Base-by-base conservation (phyloP, 208 protist genomes). In the Trypanosoma cruzi region DNA sequence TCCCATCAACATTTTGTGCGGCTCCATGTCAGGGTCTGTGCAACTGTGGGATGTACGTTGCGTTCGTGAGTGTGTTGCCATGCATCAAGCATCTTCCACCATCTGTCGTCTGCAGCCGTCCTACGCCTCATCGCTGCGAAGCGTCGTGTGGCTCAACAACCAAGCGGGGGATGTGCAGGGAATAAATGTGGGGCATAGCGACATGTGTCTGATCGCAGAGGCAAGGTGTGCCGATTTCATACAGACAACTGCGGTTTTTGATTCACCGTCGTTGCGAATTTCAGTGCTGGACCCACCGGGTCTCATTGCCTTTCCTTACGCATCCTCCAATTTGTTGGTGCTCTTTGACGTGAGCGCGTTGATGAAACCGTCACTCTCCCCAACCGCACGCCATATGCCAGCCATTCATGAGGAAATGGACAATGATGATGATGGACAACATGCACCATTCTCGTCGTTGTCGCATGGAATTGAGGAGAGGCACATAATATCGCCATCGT, bases 1-100 rank as follows among this genome's bases (percentile, higher is more conserved):
- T 59, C 57, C 63, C 10, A 8, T 70, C 20, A 73, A 84, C 36
- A 4, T 93, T 1, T n/a, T 90, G 16, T 80, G 72, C 6, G 87
- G 87, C 18, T 68, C 71, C 10, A 73, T 82, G 63, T 73, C 54
- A 49, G 87, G 87, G 22, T 37, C 68, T 20, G 40, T 93, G 0
- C 75, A 79, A 24, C 61, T 93, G 37, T 93, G 87, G 85, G 87
- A 93, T 69, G 61, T 84, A 37, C 79, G 87, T 22, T 82, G 54
- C 34, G 36, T 66, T 11, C 46, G 72, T 24, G 40, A 77, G 20
- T 77, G 62, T 50, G 54, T 88, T 16, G 68, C 73, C 4, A 26
- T 55, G 34, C 70, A 72, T 56, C 57, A 70, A 52, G 71, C 65
- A 26, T 48, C 58, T 26, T 34, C 58, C 8, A 5, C 71, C 26